Evolutionary conservation across 2,329 filamentous ascomycete species (phyloP).

Genomic region (Phialophora chinensis): DNA sequence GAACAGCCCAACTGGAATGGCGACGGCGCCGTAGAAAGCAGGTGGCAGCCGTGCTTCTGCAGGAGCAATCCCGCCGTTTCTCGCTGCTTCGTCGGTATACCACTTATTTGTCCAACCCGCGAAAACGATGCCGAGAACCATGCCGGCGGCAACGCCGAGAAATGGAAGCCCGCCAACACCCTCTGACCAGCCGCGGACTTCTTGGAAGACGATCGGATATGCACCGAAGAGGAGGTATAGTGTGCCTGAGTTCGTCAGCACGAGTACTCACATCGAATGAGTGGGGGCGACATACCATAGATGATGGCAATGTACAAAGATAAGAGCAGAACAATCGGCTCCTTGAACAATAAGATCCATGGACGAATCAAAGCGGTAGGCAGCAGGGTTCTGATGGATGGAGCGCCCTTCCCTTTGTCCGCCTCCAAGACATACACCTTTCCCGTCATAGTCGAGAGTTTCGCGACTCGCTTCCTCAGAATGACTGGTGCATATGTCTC

Average conservation of each 20-base stretch:
- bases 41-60: conserved; percentile 70
- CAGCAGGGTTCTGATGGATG: conserved; percentile 58
- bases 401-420: conserved; percentile 52
- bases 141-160: conserved; percentile 71
- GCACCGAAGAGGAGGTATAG: conserved; percentile 65
- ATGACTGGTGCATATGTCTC: conserved; percentile 67
- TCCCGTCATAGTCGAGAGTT: conserved; percentile 59
- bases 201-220: conserved; percentile 70
- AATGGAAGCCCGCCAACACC: conserved; percentile 70
- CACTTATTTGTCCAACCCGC: conserved; percentile 62
- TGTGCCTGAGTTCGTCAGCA: conserved; percentile 65
- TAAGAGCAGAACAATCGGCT: conserved; percentile 71
- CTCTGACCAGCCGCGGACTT: conserved; percentile 63
- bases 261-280: conserved; percentile 61
- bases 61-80: conserved; percentile 62
- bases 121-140: conserved; percentile 64
- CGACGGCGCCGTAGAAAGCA: conserved; percentile 66
- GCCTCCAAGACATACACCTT: conserved; percentile 63
- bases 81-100: conserved; percentile 55
- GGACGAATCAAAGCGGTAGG: conserved; percentile 66
- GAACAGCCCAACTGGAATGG: conserved; percentile 69
- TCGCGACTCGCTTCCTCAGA: conserved; percentile 58
- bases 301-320: conserved; percentile 63
- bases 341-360: conserved; percentile 71
- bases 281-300: conserved; percentile 57